Conservation (phyloP, 306 rosid species). For the barrel medic (Medicago truncatula) region DNA sequence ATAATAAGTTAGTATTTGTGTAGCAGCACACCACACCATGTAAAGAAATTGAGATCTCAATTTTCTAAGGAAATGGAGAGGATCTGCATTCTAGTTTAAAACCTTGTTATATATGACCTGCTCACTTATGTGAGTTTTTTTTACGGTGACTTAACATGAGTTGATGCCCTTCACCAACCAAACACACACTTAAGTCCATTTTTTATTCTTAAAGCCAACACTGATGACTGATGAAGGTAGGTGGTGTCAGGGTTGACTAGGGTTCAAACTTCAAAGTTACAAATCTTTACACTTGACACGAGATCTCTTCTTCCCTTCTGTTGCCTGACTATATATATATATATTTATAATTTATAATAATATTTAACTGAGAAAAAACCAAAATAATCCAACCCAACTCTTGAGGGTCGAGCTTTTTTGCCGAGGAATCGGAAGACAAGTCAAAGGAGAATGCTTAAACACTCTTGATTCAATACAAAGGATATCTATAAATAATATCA, state of each 20-base stretch:
- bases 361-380: slow-evolving; percentile 49
- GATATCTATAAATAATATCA: slow-evolving; percentile 9
- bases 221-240: neutral
- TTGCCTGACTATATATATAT: no score
- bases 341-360: no score
- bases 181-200: no score
- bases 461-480: slow-evolving; percentile 18
- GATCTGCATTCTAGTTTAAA: no score
- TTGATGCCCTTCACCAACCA: no score
- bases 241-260: neutral
- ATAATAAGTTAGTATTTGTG: no score
- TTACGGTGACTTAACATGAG: no score
- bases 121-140: no score
- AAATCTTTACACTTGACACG: slow-evolving; percentile 27
- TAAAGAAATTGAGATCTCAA: no score
- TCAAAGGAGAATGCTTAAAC: slow-evolving; percentile 52
- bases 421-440: slow-evolving; percentile 68
- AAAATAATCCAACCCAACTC: slow-evolving; percentile 61
- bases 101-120: no score
- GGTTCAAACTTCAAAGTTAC: slow-evolving; percentile 27
- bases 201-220: neutral
- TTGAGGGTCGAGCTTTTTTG: slow-evolving; percentile 61
- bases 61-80: no score
- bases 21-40: no score
- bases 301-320: neutral